Conservation (phyloP, 2,329 filamentous ascomycete genomes). For the Neocatenulostroma microsporum region DNA sequence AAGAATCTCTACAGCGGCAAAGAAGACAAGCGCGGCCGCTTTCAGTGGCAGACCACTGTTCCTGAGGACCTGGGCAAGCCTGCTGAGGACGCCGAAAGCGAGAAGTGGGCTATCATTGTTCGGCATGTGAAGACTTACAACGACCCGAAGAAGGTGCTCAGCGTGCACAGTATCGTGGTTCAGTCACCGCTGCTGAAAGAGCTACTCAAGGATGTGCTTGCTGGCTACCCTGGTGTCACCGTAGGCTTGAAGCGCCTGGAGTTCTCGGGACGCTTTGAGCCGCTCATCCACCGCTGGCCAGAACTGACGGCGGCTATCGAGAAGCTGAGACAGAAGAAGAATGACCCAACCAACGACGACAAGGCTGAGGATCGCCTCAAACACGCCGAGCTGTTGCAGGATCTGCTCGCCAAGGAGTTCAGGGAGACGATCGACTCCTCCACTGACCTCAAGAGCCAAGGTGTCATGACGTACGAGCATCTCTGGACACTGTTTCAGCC, state of each 20-base stretch:
- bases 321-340: slow-evolving; percentile 13
- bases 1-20: slow-evolving; percentile 46
- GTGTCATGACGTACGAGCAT: slow-evolving; percentile 30
- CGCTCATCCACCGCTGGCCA: slow-evolving; percentile 59
- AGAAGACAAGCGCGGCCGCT: slow-evolving; percentile 43
- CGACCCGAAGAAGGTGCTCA: slow-evolving; percentile 52
- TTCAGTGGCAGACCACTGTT: slow-evolving; percentile 50
- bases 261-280: slow-evolving; percentile 51
- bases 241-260: slow-evolving; percentile 53
- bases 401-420: slow-evolving; percentile 35
- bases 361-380: slow-evolving; percentile 16
- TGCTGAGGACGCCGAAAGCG: slow-evolving; percentile 54
- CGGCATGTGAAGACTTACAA: slow-evolving; percentile 45
- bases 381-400: slow-evolving; percentile 34
- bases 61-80: slow-evolving; percentile 49
- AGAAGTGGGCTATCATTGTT: slow-evolving; percentile 54
- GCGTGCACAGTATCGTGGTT: slow-evolving; percentile 54
- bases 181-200: slow-evolving; percentile 56
- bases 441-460: slow-evolving; percentile 30
- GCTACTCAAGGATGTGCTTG: slow-evolving; percentile 48
- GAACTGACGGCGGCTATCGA: slow-evolving; percentile 35
- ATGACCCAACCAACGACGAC: slow-evolving; percentile 5
- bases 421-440: slow-evolving; percentile 34
- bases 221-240: slow-evolving; percentile 54
- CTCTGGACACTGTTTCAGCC: slow-evolving; percentile 31